Evolutionary conservation across 1,284 basidiomycete genomes (phyloP).

Genomic region (Coniferiporia sulphurascens): DNA sequence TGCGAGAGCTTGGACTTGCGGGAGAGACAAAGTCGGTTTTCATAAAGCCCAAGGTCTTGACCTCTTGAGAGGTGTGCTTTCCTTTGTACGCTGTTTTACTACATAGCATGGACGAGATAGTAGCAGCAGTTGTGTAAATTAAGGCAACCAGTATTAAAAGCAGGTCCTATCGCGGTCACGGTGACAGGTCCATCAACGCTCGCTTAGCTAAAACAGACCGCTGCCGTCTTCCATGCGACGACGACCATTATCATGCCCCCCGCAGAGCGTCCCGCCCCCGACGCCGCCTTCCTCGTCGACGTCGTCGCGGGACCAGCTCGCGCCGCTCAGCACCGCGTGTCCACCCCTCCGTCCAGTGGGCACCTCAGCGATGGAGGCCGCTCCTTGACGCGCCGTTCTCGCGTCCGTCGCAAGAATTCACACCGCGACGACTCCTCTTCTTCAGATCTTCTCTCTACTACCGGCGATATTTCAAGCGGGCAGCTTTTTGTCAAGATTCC

Average conservation of each 20-base stretch:
- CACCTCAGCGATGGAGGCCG: constrained; percentile 6
- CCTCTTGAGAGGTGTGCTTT: no score
- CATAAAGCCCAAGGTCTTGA: constrained; percentile 2
- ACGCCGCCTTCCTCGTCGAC: neutral
- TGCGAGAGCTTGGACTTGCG: neutral
- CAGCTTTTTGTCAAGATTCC: constrained; percentile 19
- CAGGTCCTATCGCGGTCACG: no score
- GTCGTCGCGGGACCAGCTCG: constrained; percentile 6
- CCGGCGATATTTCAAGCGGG: constrained; percentile 16
- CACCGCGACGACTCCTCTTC: constrained; percentile 11
- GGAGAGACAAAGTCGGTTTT: neutral
- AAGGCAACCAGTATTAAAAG: no score
- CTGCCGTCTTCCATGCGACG: constrained; percentile 9
- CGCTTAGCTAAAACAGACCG: neutral
- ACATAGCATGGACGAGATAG: no score
- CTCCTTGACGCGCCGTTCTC: constrained; percentile 13
- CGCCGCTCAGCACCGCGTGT: neutral
- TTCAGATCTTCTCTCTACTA: constrained; percentile 11
- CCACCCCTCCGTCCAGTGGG: constrained; percentile 2
- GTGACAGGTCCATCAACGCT: constrained; percentile 1
- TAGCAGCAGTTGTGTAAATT: no score
- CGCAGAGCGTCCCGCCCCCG: constrained; percentile 6
- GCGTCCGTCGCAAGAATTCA: constrained; percentile 13
- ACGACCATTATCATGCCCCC: constrained; percentile 14
- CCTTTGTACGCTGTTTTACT: no score